Evolutionary conservation across 306 rosid genomes (phyloP).

Genomic region (Cicer cuneatum): DNA sequence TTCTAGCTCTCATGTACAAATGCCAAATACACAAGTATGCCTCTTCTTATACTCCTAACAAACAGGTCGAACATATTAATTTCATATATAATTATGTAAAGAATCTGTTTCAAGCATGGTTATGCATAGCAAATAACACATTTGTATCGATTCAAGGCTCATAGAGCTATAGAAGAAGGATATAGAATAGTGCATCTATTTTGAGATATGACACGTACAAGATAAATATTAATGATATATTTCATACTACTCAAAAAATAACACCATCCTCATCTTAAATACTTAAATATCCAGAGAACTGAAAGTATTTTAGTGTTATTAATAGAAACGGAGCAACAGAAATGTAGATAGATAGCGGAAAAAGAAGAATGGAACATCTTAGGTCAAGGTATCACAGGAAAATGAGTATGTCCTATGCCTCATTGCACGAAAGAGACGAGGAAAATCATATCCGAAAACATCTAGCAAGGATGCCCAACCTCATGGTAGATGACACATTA

Average conservation of each 20-base stretch:
- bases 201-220: neutral
- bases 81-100: neutral
- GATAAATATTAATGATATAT: slow-evolving; percentile 5
- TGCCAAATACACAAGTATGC: slow-evolving; percentile 26
- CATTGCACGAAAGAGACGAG: neutral
- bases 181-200: neutral
- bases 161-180: neutral
- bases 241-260: slow-evolving; percentile 1
- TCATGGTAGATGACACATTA: neutral
- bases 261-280: neutral
- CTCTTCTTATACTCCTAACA: slow-evolving; percentile 19
- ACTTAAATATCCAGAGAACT: neutral
- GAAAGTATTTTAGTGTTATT: neutral
- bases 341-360: neutral
- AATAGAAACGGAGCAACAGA: neutral
- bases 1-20: slow-evolving; percentile 16
- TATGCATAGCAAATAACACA: neutral
- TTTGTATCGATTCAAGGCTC: neutral
- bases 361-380: neutral
- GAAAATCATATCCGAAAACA: slow-evolving; percentile 1
- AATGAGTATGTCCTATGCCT: slow-evolving; percentile 6
- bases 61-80: slow-evolving; percentile 19
- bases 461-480: neutral
- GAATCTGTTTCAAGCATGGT: slow-evolving; percentile 1
- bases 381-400: slow-evolving; percentile 3